These are phyloP conservation scores for Ziziphus jujuba DNA, from an alignment of 306 rosid species.

Conservation along the genomic window DNA sequence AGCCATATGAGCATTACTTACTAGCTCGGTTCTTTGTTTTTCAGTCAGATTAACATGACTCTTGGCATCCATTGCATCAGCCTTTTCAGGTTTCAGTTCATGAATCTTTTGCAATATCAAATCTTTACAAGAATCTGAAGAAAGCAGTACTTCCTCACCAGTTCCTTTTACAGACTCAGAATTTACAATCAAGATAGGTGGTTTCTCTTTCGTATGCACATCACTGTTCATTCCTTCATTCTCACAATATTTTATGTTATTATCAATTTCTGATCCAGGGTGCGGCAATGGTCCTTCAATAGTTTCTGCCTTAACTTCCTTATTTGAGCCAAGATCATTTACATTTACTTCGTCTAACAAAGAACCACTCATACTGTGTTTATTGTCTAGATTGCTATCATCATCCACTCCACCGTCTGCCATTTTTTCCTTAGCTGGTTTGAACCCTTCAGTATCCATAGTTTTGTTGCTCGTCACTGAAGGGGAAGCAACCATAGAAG, in stretches of 20 bases:
- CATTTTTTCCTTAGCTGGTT: constrained; percentile 31
- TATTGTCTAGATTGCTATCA: constrained; percentile 33
- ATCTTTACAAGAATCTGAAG: constrained; percentile 29
- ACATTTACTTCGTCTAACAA: constrained; percentile 24
- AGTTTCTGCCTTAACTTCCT: constrained; percentile 31
- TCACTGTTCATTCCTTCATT: constrained; percentile 32
- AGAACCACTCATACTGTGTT: constrained; percentile 21
- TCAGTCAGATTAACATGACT: constrained; percentile 28
- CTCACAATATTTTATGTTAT: neutral
- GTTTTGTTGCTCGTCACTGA: constrained; percentile 30
- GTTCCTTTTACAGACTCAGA: constrained; percentile 32
- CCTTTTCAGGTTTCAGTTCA: constrained; percentile 39
- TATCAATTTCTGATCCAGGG: neutral
- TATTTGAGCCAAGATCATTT: constrained; percentile 25
- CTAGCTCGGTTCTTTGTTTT: constrained; percentile 26
- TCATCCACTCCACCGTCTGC: constrained; percentile 26
- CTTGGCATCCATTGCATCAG: constrained; percentile 24
- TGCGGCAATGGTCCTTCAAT: constrained; percentile 19
- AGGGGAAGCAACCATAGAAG: constrained; percentile 26
- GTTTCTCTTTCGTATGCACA: constrained; percentile 30
- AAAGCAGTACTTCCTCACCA: constrained; percentile 27
- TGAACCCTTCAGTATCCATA: constrained; percentile 30
- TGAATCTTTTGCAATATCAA: constrained; percentile 32
- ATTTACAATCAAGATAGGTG: constrained; percentile 26
- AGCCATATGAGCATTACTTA: constrained; percentile 13